Evolutionary conservation across 352 stramenopile genomes (phyloP).

Genomic region (Plasmopara viticola): DNA sequence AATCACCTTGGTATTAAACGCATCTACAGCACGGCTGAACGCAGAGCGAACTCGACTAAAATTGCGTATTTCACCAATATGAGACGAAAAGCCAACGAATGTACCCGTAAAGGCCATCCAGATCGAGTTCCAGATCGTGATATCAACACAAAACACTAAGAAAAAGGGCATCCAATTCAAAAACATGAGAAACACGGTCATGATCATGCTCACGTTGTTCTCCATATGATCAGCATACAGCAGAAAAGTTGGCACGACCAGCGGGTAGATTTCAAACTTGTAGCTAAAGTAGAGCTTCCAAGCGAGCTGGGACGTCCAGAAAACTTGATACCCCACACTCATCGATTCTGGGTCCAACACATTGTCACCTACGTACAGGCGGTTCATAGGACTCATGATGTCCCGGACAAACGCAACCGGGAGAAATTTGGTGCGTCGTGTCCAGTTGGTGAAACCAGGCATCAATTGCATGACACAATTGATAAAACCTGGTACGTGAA

Average conservation of each 20-base stretch:
- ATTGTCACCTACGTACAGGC: conserved; percentile 95
- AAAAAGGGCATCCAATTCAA: conserved; percentile 97
- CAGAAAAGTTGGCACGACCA: conserved; percentile 93
- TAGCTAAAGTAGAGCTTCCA: conserved; percentile 99
- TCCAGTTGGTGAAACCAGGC: conserved; percentile 76
- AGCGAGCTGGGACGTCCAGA: conserved; percentile 90
- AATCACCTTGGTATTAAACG: conserved; percentile 86
- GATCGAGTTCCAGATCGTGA: conserved; percentile 97
- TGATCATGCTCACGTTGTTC: conserved; percentile 78
- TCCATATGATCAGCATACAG: conserved; percentile 95
- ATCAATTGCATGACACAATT: conserved; percentile 77
- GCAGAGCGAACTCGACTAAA: conserved; percentile 78
- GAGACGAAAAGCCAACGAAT: conserved; percentile 94
- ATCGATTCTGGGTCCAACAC: conserved; percentile 90
- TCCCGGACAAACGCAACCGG: conserved; percentile 68
- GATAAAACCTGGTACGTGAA: conserved; percentile 64
- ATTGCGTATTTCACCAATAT: conserved; percentile 95
- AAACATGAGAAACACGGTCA: conserved; percentile 86
- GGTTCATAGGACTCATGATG: conserved; percentile 93
- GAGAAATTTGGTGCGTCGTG: conserved; percentile 56
- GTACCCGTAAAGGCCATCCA: conserved; percentile 96
- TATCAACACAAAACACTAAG: conserved; percentile 97
- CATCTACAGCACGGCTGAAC: conserved; percentile 83
- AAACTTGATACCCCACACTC: conserved; percentile 91
- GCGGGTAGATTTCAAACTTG: conserved; percentile 95